These are phyloP conservation scores for Fraxinus nigra DNA, from an alignment of 305 asterid species.

Conservation along the genomic window DNA sequence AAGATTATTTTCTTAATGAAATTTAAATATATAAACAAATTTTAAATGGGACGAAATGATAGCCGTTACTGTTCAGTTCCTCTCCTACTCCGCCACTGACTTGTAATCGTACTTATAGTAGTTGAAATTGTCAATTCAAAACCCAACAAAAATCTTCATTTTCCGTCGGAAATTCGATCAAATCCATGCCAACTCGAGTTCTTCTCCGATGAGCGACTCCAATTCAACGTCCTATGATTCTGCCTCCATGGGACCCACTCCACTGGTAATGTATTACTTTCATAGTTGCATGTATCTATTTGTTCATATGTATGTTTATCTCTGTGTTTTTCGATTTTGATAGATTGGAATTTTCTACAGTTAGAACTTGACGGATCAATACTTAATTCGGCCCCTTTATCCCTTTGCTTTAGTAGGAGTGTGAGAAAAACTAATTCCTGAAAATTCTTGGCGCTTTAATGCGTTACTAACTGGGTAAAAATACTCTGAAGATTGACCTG, in stretches of 20 bases:
- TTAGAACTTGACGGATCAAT: neutral
- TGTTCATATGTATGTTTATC: neutral
- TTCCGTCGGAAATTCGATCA: constrained; percentile 27
- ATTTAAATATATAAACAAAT: too few species aligned
- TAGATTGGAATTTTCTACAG: neutral
- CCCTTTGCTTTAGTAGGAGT: neutral
- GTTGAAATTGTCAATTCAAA: neutral
- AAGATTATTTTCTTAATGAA: too few species aligned
- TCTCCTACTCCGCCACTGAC: neutral
- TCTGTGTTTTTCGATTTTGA: neutral
- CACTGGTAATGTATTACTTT: constrained; percentile 35
- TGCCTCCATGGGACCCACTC: constrained; percentile 47
- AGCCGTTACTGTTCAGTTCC: constrained; percentile 31
- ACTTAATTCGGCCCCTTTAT: neutral
- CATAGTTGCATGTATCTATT: neutral
- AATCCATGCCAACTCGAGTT: constrained; percentile 10
- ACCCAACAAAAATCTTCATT: constrained; percentile 21
- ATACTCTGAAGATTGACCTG: too few species aligned
- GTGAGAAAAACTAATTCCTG: neutral
- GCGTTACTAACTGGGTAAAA: too few species aligned
- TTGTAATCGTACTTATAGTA: neutral
- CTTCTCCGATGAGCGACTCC: constrained; percentile 52
- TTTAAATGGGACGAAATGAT: constrained; percentile 15
- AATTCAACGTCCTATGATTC: constrained; percentile 59
- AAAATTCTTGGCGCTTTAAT: too few species aligned